Conservation (phyloP, 352 stramenopile genomes). For the Globisporangium recalcitrans region DNA sequence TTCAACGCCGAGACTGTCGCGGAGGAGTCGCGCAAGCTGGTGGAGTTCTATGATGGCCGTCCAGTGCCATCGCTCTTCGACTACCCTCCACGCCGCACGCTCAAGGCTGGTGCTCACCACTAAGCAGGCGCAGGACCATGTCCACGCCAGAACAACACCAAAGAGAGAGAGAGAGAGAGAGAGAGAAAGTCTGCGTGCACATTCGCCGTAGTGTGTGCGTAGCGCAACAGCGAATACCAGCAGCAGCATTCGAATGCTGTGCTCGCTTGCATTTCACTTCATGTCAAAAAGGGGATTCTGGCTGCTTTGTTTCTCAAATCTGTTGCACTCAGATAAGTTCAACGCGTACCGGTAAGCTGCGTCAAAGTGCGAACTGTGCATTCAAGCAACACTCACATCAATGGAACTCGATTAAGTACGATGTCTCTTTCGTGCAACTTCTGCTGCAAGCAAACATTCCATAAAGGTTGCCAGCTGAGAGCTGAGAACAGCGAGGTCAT, state of each 20-base stretch:
- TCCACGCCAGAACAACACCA: neutral
- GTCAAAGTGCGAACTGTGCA: neutral
- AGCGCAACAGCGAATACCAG: neutral
- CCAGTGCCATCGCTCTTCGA: conserved; percentile 69
- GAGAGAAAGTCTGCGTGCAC: neutral
- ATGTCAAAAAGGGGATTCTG: neutral
- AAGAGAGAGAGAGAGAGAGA: neutral
- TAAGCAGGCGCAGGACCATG: conserved; percentile 30
- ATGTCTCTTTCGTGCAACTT: neutral
- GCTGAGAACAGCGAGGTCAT: neutral
- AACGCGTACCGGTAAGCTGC: neutral
- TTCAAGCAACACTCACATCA: neutral
- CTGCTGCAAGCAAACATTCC: conserved; percentile 1
- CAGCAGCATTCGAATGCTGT: neutral
- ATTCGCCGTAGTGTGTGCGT: neutral
- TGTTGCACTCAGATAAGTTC: too few relatives aligned
- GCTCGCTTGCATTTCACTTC: neutral
- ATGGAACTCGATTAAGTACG: neutral
- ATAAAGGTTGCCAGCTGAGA: neutral
- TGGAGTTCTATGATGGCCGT: conserved; percentile 89
- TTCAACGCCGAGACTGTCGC: conserved; percentile 94
- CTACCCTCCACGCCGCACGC: conserved; percentile 49
- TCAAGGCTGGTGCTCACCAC: conserved; percentile 53
- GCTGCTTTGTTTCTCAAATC: too few relatives aligned
- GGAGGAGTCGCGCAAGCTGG: conserved; percentile 88